Conservation (phyloP, 2,329 filamentous ascomycete genomes). For the Penicillium palitans region DNA sequence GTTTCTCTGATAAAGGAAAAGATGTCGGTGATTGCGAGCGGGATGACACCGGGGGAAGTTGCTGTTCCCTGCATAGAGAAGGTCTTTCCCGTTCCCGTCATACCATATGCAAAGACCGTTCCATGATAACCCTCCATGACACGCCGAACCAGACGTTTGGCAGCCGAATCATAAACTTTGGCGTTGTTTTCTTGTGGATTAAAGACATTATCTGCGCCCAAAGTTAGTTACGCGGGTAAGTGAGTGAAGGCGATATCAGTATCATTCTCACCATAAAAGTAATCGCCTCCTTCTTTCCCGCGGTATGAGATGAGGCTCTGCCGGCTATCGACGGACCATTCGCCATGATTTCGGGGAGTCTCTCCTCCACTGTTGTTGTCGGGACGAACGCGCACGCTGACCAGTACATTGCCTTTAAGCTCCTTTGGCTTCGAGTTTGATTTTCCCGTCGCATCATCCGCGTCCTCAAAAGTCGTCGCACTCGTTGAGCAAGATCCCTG, state of each 20-base stretch:
- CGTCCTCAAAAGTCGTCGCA: conserved; percentile 83
- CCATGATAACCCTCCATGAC: conserved; percentile 99
- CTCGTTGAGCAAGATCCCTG: conserved; percentile 91
- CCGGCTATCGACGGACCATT: conserved; percentile 90
- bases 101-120: conserved; percentile 97
- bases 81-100: conserved; percentile 98
- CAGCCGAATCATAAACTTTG: conserved; percentile 89
- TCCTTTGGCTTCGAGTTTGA: conserved; percentile 56
- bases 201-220: conserved; percentile 83
- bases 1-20: conserved; percentile 99
- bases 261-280: conserved; percentile 73
- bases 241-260: no score
- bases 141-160: conserved; percentile 88
- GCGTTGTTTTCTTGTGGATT: conserved; percentile 90
- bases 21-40: conserved; percentile 95
- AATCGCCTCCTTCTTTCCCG: conserved; percentile 88
- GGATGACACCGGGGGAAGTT: conserved; percentile 92
- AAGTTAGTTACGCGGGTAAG: not conserved
- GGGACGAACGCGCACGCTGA: conserved; percentile 90
- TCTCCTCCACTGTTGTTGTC: conserved; percentile 63
- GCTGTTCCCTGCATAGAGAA: conserved; percentile 99
- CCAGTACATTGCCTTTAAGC: conserved; percentile 89
- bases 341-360: conserved; percentile 66
- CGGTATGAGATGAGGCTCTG: conserved; percentile 78
- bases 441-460: conserved; percentile 55